Percentiles rank a stretch among this genome's conserved stretches.
Conservation (phyloP, 78 protist species). For the Carpediemonas membranifera region DNA sequence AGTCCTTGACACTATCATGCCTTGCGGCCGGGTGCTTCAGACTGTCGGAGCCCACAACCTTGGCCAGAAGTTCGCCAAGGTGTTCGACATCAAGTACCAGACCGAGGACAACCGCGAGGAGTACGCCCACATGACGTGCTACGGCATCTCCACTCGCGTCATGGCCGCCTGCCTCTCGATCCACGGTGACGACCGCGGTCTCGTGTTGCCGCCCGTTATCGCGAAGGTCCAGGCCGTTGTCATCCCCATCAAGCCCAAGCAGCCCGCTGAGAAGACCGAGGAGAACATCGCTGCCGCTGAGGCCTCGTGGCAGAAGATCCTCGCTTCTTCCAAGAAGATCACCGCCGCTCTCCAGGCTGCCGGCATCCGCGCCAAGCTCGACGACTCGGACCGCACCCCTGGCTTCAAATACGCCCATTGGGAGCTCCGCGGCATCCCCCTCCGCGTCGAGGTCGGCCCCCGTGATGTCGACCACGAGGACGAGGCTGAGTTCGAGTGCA, state of each 20-base stretch:
- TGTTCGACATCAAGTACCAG: slow-evolving; percentile 27
- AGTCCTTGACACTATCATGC: slow-evolving; percentile 41
- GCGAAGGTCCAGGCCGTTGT: slow-evolving; percentile 79
- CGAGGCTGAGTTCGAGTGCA: too few species aligned
- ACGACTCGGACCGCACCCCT: slow-evolving; percentile 61
- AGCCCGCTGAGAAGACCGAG: slow-evolving; percentile 24
- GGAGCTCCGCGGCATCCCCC: slow-evolving; percentile 86
- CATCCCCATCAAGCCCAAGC: slow-evolving; percentile 55
- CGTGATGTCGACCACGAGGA: slow-evolving; percentile 56
- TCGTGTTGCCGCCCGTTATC: slow-evolving; percentile 89
- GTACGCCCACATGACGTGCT: slow-evolving; percentile 38
- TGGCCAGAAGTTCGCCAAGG: slow-evolving; percentile 50
- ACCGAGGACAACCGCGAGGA: neutral
- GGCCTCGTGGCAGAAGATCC: slow-evolving; percentile 5
- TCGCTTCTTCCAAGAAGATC: neutral
- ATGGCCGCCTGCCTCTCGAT: slow-evolving; percentile 32
- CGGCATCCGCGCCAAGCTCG: slow-evolving; percentile 68
- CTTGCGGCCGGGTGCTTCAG: slow-evolving; percentile 29
- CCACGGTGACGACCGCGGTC: slow-evolving; percentile 74
- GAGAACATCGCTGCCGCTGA: slow-evolving; percentile 29
- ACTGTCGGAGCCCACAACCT: slow-evolving; percentile 36
- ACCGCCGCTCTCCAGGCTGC: slow-evolving; percentile 36
- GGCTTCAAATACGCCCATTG: slow-evolving; percentile 79
- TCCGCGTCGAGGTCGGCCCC: slow-evolving; percentile 89
- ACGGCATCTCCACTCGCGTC: slow-evolving; percentile 45